Evolutionary conservation across 2,329 filamentous ascomycete species (phyloP), one percentile per base, ranked within the genome.

Genomic region (Dactylellina drechsleri): DNA sequence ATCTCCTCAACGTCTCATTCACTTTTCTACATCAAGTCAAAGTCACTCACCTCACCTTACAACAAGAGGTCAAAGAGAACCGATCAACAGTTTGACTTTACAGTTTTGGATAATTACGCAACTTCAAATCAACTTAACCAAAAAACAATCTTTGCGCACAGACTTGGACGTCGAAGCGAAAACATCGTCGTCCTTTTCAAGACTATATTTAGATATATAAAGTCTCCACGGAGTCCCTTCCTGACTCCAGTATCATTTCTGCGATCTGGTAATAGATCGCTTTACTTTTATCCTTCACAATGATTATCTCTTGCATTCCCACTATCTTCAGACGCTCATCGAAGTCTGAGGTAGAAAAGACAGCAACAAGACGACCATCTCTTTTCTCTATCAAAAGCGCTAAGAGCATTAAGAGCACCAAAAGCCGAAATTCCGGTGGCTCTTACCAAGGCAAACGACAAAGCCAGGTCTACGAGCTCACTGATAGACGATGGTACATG

Each of bases 401-500:
- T 7, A 74, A 59, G 28, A 67, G 64, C 41, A 61, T 40, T n/a
- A 74, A 67, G 58, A 74, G 70, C 58, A 64, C 6, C n/a, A 66
- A 60, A 52, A 74, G 70, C 41, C 50, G 70, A 45, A 74, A 66
- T 62, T 74, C 70, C 41, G 70, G 62, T 56, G 43, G 70, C 58
- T 67, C 62, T 43, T 67, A 74, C 45, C 70, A 74, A 45, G 62
- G 64, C 62, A 74, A 67, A 57, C 70, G 70, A 64, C 70, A 74
- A 59, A 74, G 70, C 50, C 70, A 74, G 20, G 62, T 74, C 70
- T 74, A 74, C 54, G 70, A 74, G 58, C 70, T 74, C 15, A 74
- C 70, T n/a, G 70, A 74, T 64, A 67, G 70, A 74, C 56, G 70
- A 62, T 74, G 70, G 70, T 74, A 74, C 70, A 74, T 67, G 70